Evolutionary conservation across 176 grass and related monocot genomes (phyloP).

Genomic region (Phoenix roebelenii): DNA sequence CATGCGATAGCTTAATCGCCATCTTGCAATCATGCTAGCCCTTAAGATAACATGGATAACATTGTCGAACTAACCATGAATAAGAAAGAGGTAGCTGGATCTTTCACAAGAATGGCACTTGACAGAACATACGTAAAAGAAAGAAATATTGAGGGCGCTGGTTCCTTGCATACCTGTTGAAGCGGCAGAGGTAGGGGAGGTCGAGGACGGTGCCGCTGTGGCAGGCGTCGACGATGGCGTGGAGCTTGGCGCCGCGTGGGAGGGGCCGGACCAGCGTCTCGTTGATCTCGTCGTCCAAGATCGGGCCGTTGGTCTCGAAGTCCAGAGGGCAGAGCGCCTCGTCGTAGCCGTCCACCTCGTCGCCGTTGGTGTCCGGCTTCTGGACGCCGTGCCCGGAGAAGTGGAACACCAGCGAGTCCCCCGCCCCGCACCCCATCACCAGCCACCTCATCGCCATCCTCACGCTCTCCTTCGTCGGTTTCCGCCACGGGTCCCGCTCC

Average conservation of each 20-base stretch:
- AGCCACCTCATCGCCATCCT: conserved; percentile 69
- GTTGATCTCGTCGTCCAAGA: conserved; percentile 81
- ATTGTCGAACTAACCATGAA: too few relatives aligned
- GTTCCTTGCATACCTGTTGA: conserved; percentile 36
- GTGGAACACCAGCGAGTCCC: conserved; percentile 82
- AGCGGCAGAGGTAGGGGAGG: conserved; percentile 66
- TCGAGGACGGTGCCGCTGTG: conserved; percentile 91
- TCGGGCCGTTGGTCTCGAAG: conserved; percentile 45
- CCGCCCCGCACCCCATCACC: conserved; percentile 28
- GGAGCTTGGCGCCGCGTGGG: conserved; percentile 45
- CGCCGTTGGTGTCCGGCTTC: conserved; percentile 61
- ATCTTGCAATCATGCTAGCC: too few relatives aligned
- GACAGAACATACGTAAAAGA: not conserved
- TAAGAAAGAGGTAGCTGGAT: too few relatives aligned
- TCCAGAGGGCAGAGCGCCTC: conserved; percentile 81
- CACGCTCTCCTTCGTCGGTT: conserved; percentile 59
- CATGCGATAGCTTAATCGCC: too few relatives aligned
- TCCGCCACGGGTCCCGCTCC: conserved; percentile 23
- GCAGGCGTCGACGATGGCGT: conserved; percentile 77
- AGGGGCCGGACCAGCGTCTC: conserved; percentile 54
- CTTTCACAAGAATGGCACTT: not conserved
- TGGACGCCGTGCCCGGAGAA: conserved; percentile 87
- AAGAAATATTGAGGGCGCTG: too few relatives aligned
- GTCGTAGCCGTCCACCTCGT: conserved; percentile 80
- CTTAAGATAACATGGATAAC: too few relatives aligned